These are phyloP conservation scores for Eucalyptus tenuipes DNA, from an alignment of 345 rosid species.

Conservation along the genomic window DNA sequence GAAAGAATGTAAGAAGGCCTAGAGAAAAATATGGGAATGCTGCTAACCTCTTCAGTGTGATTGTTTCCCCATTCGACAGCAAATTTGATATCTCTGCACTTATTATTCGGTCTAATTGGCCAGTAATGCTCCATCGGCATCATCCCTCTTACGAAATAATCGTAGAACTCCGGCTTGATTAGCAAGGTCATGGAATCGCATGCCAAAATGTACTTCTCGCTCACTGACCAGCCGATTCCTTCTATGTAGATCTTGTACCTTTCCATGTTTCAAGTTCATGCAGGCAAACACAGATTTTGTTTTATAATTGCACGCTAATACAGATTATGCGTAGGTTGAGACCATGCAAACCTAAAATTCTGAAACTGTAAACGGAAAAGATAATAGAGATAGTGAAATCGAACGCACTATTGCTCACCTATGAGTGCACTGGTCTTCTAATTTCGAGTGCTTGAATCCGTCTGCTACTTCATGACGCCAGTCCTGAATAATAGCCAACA, in stretches of 20 bases:
- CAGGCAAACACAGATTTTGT: background rate
- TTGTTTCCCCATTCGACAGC: slow-evolving; percentile 75
- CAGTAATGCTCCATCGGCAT: slow-evolving; percentile 58
- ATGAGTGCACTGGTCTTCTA: slow-evolving; percentile 46
- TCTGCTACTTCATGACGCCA: background rate
- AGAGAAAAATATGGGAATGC: background rate
- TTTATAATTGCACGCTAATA: background rate
- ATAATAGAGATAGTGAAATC: background rate
- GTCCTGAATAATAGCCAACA: slow-evolving; percentile 21
- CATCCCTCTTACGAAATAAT: slow-evolving; percentile 30
- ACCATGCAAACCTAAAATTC: background rate
- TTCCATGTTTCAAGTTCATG: background rate
- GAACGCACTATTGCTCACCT: slow-evolving; percentile 25
- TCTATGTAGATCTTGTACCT: slow-evolving; percentile 43
- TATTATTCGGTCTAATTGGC: slow-evolving; percentile 47
- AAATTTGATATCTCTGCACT: slow-evolving; percentile 58
- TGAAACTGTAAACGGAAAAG: background rate
- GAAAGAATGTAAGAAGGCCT: background rate
- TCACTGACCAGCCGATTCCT: slow-evolving; percentile 41
- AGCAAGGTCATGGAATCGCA: slow-evolving; percentile 28
- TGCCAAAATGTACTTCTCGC: slow-evolving; percentile 34
- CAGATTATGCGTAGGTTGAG: background rate
- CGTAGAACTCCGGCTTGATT: slow-evolving; percentile 18
- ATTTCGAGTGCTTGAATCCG: slow-evolving; percentile 28
- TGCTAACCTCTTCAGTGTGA: slow-evolving; percentile 38